Evolutionary conservation across 1,284 basidiomycete species (phyloP).

Genomic region (Cryptococcus wingfieldii): DNA sequence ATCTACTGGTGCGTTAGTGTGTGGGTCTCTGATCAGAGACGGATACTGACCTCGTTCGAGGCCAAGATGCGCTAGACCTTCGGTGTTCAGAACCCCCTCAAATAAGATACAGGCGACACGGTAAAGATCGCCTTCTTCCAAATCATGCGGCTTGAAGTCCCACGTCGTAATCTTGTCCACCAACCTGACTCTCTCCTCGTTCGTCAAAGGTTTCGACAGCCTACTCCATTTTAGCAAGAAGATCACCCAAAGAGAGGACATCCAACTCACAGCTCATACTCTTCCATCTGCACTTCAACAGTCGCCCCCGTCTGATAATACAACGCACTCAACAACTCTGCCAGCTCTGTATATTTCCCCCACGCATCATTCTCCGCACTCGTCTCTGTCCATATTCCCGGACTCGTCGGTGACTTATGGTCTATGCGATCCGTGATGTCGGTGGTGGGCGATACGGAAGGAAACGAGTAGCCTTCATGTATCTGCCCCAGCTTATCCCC

Average conservation of each 20-base stretch:
- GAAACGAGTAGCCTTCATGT: conserved; percentile 15
- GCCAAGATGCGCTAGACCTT: conserved; percentile 66
- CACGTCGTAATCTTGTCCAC: conserved; percentile 68
- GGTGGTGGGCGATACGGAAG: conserved; percentile 3
- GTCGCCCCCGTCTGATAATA: conserved; percentile 68
- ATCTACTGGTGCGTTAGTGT: conserved; percentile 30
- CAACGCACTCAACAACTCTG: conserved; percentile 76
- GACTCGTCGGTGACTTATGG: not conserved
- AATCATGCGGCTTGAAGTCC: conserved; percentile 80
- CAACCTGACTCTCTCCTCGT: conserved; percentile 48
- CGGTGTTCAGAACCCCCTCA: conserved; percentile 53
- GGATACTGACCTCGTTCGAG: conserved; percentile 62
- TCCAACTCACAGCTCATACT: conserved; percentile 44
- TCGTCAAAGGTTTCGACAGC: conserved; percentile 38
- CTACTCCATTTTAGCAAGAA: conserved; percentile 13
- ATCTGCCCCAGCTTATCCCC: not conserved
- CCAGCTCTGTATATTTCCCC: conserved; percentile 57
- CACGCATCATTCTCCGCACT: conserved; percentile 43
- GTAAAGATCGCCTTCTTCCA: conserved; percentile 73
- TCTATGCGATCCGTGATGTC: not conserved
- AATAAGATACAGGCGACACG: conserved; percentile 73
- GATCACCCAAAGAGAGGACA: not conserved
- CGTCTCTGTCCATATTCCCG: not conserved
- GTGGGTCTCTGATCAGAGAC: not conserved
- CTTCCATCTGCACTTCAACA: conserved; percentile 56